Evolutionary conservation across 1,284 basidiomycete genomes (phyloP), one percentile per base, ranked within the genome.

Genomic region (Wolfiporia cocos): DNA sequence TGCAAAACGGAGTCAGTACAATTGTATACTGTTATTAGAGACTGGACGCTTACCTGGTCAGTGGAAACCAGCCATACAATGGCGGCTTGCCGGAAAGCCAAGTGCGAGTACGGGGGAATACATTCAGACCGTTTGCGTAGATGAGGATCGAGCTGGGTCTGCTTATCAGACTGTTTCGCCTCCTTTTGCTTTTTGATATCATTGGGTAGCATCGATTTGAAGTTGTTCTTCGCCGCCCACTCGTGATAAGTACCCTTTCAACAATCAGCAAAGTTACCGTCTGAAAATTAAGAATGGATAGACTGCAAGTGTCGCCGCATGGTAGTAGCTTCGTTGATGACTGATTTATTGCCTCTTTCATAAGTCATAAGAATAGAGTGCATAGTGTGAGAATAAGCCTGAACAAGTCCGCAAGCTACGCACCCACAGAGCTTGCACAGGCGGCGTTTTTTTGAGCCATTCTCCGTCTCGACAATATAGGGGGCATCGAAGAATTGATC

Each of bases 1-100:
- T 62, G n/a, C n/a, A n/a, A n/a, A 42, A 2, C 20, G 20, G 15
- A 26, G 17, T 12, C 29, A 33, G 5, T 6, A 32, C 24, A 15
- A 28, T 7, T 28, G 26, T 9, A 7, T 28, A 14, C 26, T 14
- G 14, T 5, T 18, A 30, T 17, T 4, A 29, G 35, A 1, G 26
- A 9, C 17, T n/a, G n/a, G n/a, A 19, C 50, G n/a, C 52, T 24
- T 50, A 68, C 66, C 61, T 70, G 62, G 43, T 66, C 55, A 0
- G 58, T 67, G 6, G 48, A 51, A 32, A 67, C 50, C 3, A 70
- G 50, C 68, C 68, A 70, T 33, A 66, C 53, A 41, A 65, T 47
- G 1, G 59, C 59, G 9, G 55, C 57, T 14, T 49, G 40, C 6
- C 35, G 37, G 35, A 67, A 66, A 4, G 50, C n/a, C 3, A 47